Percentiles rank a stretch among this genome's conserved stretches.
These are phyloP conservation scores for Nemania sp. DNA, from an alignment of 2,329 filamentous ascomycete genomes.

Conservation along the genomic window DNA sequence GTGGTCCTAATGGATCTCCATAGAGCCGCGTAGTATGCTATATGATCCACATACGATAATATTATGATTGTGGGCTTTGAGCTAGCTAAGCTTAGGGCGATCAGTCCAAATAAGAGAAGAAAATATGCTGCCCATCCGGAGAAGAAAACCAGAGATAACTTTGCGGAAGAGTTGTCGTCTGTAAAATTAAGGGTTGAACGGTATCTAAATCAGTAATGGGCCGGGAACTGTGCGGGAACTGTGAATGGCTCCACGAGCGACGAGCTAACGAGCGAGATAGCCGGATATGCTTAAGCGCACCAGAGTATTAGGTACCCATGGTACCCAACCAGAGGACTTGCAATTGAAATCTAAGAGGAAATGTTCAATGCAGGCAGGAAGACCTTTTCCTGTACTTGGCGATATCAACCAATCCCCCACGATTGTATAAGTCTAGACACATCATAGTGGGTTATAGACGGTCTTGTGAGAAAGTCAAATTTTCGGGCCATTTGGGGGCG, in stretches of 20 bases:
- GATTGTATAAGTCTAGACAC: constrained; percentile 8
- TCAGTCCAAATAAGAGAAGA: no score
- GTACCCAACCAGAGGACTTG: constrained; percentile 25
- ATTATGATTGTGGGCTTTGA: no score
- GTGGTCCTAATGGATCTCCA: no score
- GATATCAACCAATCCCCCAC: constrained; percentile 25
- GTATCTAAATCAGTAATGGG: neutral
- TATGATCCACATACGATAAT: no score
- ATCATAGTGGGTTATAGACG: constrained; percentile 26
- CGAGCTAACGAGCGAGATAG: constrained; percentile 11
- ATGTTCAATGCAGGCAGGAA: constrained; percentile 17
- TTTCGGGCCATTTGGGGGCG: constrained; percentile 23
- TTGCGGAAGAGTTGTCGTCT: no score
- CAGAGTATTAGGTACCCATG: constrained; percentile 17
- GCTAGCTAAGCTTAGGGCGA: no score
- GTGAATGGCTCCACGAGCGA: constrained; percentile 25
- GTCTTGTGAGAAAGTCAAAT: constrained; percentile 13
- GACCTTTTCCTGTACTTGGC: constrained; percentile 15
- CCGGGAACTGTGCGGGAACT: constrained; percentile 36
- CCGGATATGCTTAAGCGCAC: constrained; percentile 34
- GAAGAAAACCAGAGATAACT: no score
- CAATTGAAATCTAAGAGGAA: constrained; percentile 6
- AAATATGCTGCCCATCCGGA: no score
- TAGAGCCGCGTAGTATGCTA: no score
- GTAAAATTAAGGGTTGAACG: no score